A percentile compares a stretch with the other conserved stretches of the same genome.
These are phyloP conservation scores for Paracorniculantispora psalliotae DNA, from an alignment of 2,329 filamentous ascomycete genomes.

Conservation along the genomic window DNA sequence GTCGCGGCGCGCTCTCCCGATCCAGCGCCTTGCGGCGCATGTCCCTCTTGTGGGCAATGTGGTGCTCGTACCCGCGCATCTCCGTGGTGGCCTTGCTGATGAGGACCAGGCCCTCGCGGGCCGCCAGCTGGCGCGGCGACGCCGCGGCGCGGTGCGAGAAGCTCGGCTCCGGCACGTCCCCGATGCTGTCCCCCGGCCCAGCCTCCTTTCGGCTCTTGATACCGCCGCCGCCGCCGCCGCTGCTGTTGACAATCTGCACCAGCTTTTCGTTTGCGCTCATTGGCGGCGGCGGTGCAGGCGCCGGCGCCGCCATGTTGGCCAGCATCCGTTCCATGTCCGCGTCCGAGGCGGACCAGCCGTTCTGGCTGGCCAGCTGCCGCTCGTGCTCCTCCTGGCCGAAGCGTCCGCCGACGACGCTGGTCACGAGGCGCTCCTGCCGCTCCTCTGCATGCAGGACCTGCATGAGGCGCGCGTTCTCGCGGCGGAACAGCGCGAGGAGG, in stretches of 20 bases:
- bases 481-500: slow-evolving; percentile 25
- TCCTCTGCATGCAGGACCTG: slow-evolving; percentile 20
- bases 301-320: slow-evolving; percentile 24
- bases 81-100: slow-evolving; percentile 18
- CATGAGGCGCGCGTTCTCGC: slow-evolving; percentile 29
- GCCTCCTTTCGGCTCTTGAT: not conserved
- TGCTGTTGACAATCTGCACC: not conserved
- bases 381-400: too few species aligned
- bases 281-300: not conserved
- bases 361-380: not conserved
- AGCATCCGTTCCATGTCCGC: slow-evolving; percentile 24
- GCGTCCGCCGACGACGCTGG: slow-evolving; percentile 9
- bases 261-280: not conserved
- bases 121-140: slow-evolving; percentile 21
- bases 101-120: slow-evolving; percentile 19
- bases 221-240: not conserved
- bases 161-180: slow-evolving; percentile 18
- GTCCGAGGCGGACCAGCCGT: not conserved
- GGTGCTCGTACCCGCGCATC: slow-evolving; percentile 22
- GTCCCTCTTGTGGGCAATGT: slow-evolving; percentile 15
- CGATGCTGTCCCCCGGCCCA: slow-evolving; percentile 8
- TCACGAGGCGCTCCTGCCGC: not conserved
- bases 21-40: slow-evolving; percentile 21
- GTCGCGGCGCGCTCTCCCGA: not conserved
- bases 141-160: slow-evolving; percentile 12